phyloP scores from a whole-genome alignment of 768 basidiomycete species.

The Baorangia bicolor region DNA sequence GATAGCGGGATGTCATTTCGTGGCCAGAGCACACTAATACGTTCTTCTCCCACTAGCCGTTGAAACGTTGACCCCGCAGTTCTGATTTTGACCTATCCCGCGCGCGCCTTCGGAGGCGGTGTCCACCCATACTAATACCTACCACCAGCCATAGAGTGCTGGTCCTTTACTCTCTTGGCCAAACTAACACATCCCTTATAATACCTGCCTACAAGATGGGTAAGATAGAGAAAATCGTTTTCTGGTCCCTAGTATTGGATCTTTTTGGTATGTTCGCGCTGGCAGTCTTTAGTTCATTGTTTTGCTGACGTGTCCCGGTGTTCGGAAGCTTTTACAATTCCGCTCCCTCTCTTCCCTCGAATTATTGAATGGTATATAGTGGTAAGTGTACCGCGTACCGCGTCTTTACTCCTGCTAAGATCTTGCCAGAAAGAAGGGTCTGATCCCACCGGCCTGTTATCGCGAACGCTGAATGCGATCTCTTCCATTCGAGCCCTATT shows the following conservation, averaged over 20 bases:
- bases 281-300: background rate
- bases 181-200: background rate
- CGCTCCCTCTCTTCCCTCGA: slow-evolving; percentile 97
- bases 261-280: slow-evolving; percentile 55
- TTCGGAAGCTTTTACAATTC: slow-evolving; percentile 81
- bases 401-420: background rate
- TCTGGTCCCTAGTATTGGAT: slow-evolving; percentile 88
- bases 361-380: slow-evolving; percentile 89
- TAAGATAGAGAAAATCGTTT: slow-evolving; percentile 79
- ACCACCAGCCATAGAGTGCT: background rate
- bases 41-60: background rate
- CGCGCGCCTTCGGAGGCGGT: background rate
- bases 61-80: background rate
- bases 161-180: background rate
- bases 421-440: slow-evolving; percentile 63
- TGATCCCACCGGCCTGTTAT: slow-evolving; percentile 68
- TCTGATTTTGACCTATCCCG: background rate
- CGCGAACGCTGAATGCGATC: slow-evolving; percentile 65
- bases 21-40: no score
- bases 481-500: slow-evolving; percentile 65
- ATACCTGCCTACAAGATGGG: slow-evolving; percentile 41
- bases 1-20: background rate
- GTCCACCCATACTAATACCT: background rate
- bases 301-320: slow-evolving; percentile 19
- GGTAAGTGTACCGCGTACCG: slow-evolving; percentile 38